Base-by-base conservation (phyloP, 1,284 basidiomycete genomes). In the Psilocybe mexicana region DNA sequence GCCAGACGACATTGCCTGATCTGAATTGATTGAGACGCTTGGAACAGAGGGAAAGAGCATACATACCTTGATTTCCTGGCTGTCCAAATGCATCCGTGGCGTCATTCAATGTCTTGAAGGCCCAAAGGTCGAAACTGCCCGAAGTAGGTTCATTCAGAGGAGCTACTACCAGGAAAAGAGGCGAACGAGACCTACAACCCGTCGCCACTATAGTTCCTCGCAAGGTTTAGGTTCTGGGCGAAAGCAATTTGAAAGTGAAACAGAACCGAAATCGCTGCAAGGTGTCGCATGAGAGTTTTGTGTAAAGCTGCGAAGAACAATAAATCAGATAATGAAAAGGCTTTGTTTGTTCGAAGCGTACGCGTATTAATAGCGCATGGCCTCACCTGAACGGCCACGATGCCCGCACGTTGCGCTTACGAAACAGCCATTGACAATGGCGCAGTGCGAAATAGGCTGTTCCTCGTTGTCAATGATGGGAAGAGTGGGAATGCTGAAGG, bases 1-100 rank as follows among this genome's bases (percentile, higher is more conserved):
- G 11, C 38, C 48, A 58, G 46, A 50, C 49, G 2, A 58, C 57
- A 12, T 57, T 57, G 36, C 55, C 55, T 57, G 24, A 18, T 26
- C 36, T 2, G 14, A 48, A 35, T 6, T 4, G n/a, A 2, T 35
- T 35, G 11, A n/a, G 12, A 14, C 6, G 24, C 38, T 11, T 6
- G 8, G 1, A 18, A 11, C 10, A 14, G 40, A 35, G 5, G 8
- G 30, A 33, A 8, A 1, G 30, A 1, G 30, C 8, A 7, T n/a
- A 38, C 46, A 18, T 5, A 56, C 55, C 55, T 36, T 51, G 6
- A 14, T 56, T 56, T 30, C 48, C 48, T 14, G 55, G 48, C 14
- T 51, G 28, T 38, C 48, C 48, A 6, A 45, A 56, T 33, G 25
- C 30, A 28, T 56, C 43, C 3, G 33, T 50, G 14, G 40, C 55